A percentile compares a stretch with the other conserved stretches of the same genome.
These are phyloP conservation scores for Austroboletus novae-zelandiae DNA, from an alignment of 1,284 basidiomycete genomes.

Conservation along the genomic window DNA sequence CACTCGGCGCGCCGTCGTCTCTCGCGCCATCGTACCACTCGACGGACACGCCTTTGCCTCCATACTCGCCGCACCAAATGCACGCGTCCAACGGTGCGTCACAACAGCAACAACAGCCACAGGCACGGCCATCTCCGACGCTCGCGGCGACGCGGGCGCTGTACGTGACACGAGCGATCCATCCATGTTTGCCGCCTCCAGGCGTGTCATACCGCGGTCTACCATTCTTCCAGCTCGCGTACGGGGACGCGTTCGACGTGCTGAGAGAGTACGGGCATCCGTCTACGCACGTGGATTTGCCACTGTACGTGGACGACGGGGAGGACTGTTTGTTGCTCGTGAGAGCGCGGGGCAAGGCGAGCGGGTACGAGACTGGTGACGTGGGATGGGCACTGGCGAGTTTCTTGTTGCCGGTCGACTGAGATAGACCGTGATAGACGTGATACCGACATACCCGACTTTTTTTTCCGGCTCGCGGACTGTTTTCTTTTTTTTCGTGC, in stretches of 20 bases:
- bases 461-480: too few species aligned
- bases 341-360: constrained; percentile 39
- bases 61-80: constrained; percentile 24
- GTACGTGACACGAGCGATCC: constrained; percentile 65
- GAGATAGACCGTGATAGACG: not conserved
- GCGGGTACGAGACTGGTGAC: constrained; percentile 36
- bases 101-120: constrained; percentile 8
- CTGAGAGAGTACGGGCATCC: constrained; percentile 76
- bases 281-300: constrained; percentile 62
- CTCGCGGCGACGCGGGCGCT: constrained; percentile 47
- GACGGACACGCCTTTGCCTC: constrained; percentile 27
- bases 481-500: too few species aligned
- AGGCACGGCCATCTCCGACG: constrained; percentile 35
- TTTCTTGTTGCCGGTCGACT: constrained; percentile 63
- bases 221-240: constrained; percentile 66
- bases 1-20: constrained; percentile 33
- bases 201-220: constrained; percentile 66
- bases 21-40: constrained; percentile 27
- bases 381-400: constrained; percentile 81
- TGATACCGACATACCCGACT: not conserved
- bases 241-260: constrained; percentile 62
- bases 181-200: constrained; percentile 60
- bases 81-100: constrained; percentile 15
- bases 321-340: constrained; percentile 74
- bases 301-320: constrained; percentile 74